A percentile compares a stretch with the other conserved stretches of the same genome.
phyloP scores from a whole-genome alignment of 2,329 filamentous ascomycete genomes.

The Drechslerella coelobrocha region DNA sequence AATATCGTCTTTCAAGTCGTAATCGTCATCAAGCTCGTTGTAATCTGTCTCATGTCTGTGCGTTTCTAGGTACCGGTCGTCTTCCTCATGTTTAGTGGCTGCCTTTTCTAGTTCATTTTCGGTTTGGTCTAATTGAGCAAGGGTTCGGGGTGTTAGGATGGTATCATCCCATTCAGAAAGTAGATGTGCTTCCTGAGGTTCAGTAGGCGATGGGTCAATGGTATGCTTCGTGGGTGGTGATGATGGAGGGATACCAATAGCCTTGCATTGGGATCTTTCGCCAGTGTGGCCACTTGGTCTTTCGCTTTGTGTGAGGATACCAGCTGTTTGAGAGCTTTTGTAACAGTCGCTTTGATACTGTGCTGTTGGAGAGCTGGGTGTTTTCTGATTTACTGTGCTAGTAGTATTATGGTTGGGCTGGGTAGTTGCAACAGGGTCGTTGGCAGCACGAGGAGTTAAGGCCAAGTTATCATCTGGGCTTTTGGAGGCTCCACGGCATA shows the following conservation, averaged over 20 bases:
- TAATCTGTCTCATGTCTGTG: slow-evolving; percentile 42
- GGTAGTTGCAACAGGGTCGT: too few species aligned
- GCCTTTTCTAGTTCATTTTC: slow-evolving; percentile 18
- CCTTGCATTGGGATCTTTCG: too few species aligned
- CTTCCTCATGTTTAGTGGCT: slow-evolving; percentile 23
- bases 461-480: too few species aligned
- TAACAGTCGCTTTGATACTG: too few species aligned
- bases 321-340: too few species aligned
- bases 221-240: background rate
- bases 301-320: background rate
- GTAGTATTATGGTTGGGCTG: too few species aligned
- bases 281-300: too few species aligned
- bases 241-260: slow-evolving; percentile 8
- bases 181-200: background rate
- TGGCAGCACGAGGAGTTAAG: too few species aligned
- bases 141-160: slow-evolving; percentile 17
- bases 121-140: slow-evolving; percentile 14
- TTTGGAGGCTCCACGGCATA: too few species aligned
- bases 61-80: slow-evolving; percentile 27
- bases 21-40: slow-evolving; percentile 48
- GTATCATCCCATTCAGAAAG: slow-evolving; percentile 31
- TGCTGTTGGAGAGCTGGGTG: background rate
- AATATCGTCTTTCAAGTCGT: slow-evolving; percentile 32
- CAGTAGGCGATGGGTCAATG: slow-evolving; percentile 5
- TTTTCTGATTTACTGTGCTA: too few species aligned